Base-by-base conservation (phyloP, 495 filamentous ascomycete species). In the Coniosporium apollinis region DNA sequence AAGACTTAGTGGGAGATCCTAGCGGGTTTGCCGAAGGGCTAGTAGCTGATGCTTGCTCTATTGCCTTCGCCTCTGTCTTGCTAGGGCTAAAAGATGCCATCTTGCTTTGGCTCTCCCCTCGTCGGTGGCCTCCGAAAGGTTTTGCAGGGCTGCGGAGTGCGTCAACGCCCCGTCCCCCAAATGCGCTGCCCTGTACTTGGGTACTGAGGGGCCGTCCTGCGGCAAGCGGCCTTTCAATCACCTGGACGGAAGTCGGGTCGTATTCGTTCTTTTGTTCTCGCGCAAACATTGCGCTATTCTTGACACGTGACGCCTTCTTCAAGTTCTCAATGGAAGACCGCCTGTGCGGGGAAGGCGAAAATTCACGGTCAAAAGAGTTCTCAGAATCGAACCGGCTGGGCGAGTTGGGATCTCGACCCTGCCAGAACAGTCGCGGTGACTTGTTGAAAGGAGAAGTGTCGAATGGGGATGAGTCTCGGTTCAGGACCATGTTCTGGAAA, bases 281-380 rank as follows among this genome's bases (percentile, higher is more conserved):
- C 16, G 82, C 80, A 46, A 93, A 81, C 66, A 94, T 93, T 60
- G 71, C 86, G 65, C 85, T 89, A 60, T 94, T 96, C 60, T 89
- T 92, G 33, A 97, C 89, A 26, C 89, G 78, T 25, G 87, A 93
- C 3, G 79, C 84, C 44, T 79, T 77, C 61, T 94, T 91, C 38
- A 97, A 58, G 33, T 84, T 82, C 58, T 97, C 89, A 37, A 96
- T 76, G 8, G 87, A 94, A 4, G 83, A 76, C 43, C 87, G 77
- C 48, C 80, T 78, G 0, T 67, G 64, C 1, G 77, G 74, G 15
- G 75, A 74, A 13, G 72, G 72, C 8, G 79, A 73, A 20, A 49
- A 58, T 31, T 61, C 72, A 57, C 51, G 70, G 28, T 59, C 70
- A 52, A 73, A 72, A 6, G 71, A 58, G 59, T 91, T 91, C 51